Evolutionary conservation across 2,329 filamentous ascomycete species (phyloP).

Genomic region (Botryosphaeria dothidea): DNA sequence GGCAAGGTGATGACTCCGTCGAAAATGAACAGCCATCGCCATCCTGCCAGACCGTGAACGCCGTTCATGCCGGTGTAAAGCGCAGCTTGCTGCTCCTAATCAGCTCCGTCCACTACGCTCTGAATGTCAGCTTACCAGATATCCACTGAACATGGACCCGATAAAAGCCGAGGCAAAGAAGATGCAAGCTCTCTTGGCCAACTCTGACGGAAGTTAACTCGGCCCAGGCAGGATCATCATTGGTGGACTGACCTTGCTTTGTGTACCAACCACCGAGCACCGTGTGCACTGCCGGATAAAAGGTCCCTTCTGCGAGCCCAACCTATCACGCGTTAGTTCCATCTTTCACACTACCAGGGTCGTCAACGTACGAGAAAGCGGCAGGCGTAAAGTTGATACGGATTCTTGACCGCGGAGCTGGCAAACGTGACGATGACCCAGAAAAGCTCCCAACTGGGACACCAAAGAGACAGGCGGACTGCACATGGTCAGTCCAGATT

Average conservation of each 20-base stretch:
- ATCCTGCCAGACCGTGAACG: constrained; percentile 27
- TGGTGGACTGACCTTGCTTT: not conserved
- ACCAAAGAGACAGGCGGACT: constrained; percentile 7
- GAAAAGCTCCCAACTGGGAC: constrained; percentile 6
- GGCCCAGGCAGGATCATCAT: too few relatives aligned
- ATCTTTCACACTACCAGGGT: too few relatives aligned
- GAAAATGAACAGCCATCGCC: constrained; percentile 34
- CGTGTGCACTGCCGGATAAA: constrained; percentile 8
- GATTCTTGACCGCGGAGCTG: not conserved
- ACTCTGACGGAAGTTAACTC: not conserved
- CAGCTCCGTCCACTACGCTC: not conserved
- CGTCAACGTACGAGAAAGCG: not conserved
- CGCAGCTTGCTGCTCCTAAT: not conserved
- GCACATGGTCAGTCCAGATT: not conserved
- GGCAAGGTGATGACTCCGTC: constrained; percentile 33
- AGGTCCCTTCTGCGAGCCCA: constrained; percentile 1
- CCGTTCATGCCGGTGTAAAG: constrained; percentile 27
- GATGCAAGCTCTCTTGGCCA: constrained; percentile 1
- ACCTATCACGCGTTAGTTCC: not conserved
- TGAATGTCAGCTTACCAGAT: not conserved
- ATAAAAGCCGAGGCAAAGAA: constrained; percentile 8
- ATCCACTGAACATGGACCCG: constrained; percentile 9
- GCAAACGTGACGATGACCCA: constrained; percentile 8
- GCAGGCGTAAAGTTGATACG: constrained; percentile 11
- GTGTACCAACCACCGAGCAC: constrained; percentile 15